Conservation (phyloP, 257 asterid species). For the Jacaranda copaia region DNA sequence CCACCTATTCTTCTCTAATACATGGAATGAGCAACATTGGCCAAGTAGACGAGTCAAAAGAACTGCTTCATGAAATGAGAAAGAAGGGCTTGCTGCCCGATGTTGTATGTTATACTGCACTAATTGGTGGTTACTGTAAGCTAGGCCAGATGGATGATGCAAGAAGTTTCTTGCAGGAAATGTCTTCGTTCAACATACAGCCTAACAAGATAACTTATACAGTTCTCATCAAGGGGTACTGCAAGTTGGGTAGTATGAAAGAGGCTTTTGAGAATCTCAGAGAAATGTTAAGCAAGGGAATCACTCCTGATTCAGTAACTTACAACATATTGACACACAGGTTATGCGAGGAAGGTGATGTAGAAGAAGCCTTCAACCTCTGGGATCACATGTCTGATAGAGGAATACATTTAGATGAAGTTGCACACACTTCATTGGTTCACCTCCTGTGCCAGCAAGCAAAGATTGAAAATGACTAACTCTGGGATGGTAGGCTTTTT, state of each 20-base stretch:
- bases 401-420: slow-evolving; percentile 69
- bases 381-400: slow-evolving; percentile 62
- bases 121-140: slow-evolving; percentile 80
- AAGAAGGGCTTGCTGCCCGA: slow-evolving; percentile 68
- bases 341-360: slow-evolving; percentile 65
- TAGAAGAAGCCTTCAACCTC: slow-evolving; percentile 60
- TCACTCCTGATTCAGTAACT: slow-evolving; percentile 75
- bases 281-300: slow-evolving; percentile 74
- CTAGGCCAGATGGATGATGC: slow-evolving; percentile 78
- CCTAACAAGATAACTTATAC: slow-evolving; percentile 90
- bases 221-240: slow-evolving; percentile 68
- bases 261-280: slow-evolving; percentile 61
- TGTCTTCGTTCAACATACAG: slow-evolving; percentile 56
- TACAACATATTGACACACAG: slow-evolving; percentile 65
- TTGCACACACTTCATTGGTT: slow-evolving; percentile 70
- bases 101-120: slow-evolving; percentile 85
- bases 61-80: slow-evolving; percentile 65
- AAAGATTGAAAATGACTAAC: slow-evolving; percentile 51
- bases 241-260: slow-evolving; percentile 62
- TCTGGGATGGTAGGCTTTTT: slow-evolving; percentile 36
- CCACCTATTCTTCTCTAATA: slow-evolving; percentile 75
- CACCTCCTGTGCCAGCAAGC: slow-evolving; percentile 56
- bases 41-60: slow-evolving; percentile 57
- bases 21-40: slow-evolving; percentile 75
- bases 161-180: slow-evolving; percentile 62